Evolutionary conservation across 208 protist species (phyloP).

Genomic region (Naegleria gruberi): DNA sequence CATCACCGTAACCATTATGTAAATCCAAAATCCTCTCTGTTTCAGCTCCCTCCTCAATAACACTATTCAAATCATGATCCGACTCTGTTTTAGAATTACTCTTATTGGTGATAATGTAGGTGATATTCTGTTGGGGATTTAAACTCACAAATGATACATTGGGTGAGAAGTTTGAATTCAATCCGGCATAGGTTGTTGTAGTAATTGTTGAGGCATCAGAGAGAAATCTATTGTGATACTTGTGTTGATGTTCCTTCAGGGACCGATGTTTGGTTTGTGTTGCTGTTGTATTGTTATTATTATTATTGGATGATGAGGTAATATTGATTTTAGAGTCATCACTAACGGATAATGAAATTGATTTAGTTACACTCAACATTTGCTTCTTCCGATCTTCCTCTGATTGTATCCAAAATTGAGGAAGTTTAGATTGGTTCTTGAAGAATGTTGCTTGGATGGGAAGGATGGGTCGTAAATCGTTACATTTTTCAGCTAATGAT

Average conservation of each 20-base stretch:
- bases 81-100: too few species aligned
- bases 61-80: too few species aligned
- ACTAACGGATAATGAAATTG: too few species aligned
- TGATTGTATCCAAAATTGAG: background rate
- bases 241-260: background rate
- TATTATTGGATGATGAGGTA: too few species aligned
- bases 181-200: background rate
- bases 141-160: background rate
- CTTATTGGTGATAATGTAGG: too few species aligned
- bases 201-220: background rate
- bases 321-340: too few species aligned
- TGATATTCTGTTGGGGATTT: background rate
- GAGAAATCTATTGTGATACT: background rate
- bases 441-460: background rate
- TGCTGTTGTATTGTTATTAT: background rate
- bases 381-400: background rate
- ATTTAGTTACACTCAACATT: too few species aligned
- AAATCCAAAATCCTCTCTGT: too few species aligned
- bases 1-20: too few species aligned
- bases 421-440: background rate
- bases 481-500: background rate
- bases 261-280: background rate
- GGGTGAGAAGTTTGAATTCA: background rate
- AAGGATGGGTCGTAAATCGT: background rate
- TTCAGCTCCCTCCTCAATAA: too few species aligned